Evolutionary conservation across 2,329 filamentous ascomycete genomes (phyloP), one percentile per base, ranked within the genome.

Genomic region (Verticillium nubilum): DNA sequence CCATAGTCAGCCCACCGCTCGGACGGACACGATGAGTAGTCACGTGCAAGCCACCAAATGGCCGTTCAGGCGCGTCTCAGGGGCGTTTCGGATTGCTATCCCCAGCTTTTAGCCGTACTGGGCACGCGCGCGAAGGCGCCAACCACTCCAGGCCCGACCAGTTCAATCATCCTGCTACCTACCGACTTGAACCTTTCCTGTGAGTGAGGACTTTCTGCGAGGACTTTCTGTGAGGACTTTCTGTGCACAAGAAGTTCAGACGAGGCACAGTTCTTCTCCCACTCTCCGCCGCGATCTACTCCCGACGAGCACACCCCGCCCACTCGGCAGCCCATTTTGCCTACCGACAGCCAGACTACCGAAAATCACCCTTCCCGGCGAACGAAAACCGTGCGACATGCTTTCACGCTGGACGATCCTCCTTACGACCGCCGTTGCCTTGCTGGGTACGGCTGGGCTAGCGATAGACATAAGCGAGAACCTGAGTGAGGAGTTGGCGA

Each of bases 391-490:
- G 29, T 13, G 42, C 42, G 42, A 23, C 19, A 50, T 50, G 42
- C 42, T 50, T 23, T 9, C 42, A 26, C 27, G 37, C 17, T 57
- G 56, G 56, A 50, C 28, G 42, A 28, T n/a, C 7, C 37, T 57
- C 27, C 17, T 52, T 10, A 52, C 42, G 42, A 42, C 42, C 42
- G 42, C 56, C 27, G 37, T 57, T 12, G 56, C 56, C 56, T 9
- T 52, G 7, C n/a, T 57, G 42, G 37, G 42, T 15, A 60, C 58
- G 12, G 52, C 57, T 25, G 60, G 59, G 54, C 54, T 60, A 27
- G 60, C 65, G 19, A 64, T 66, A 9, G 67, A 70, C 50, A 62
- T 76, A 59, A 62, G 67, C 33, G 67, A 71, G 52, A 69, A 74
- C 7, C 37, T 27, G 27, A 27, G 29, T 7, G 56, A 57, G 26